phyloP scores from a whole-genome alignment of 768 basidiomycete genomes.

The Boletus reticulatus region DNA sequence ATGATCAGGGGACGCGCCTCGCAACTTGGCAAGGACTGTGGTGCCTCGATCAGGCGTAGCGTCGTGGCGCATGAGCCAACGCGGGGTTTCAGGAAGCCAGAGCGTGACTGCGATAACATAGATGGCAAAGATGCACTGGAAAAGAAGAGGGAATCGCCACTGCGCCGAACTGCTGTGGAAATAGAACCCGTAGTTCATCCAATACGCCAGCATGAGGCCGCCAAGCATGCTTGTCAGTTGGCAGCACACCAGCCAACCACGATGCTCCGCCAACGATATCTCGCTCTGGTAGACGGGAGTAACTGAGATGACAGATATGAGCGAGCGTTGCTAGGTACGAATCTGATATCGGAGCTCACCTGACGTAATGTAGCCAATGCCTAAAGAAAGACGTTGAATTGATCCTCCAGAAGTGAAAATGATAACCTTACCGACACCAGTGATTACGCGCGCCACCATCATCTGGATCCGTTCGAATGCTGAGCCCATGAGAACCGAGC shows the following conservation, averaged over 20 bases:
- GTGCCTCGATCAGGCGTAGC: neutral
- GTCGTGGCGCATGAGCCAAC: neutral
- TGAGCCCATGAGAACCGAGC: neutral
- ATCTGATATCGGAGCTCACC: neutral
- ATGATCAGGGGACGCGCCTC: neutral
- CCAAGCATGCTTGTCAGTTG: neutral
- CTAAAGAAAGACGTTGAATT: neutral
- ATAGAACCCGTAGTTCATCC: neutral
- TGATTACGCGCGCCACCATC: neutral
- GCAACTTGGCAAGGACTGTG: neutral
- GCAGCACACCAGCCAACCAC: neutral
- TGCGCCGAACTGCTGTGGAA: neutral
- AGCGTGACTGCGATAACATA: neutral
- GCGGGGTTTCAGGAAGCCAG: neutral
- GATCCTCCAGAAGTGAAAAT: neutral
- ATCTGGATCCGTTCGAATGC: neutral
- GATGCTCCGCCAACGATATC: neutral
- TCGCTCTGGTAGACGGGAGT: neutral
- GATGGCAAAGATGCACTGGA: neutral
- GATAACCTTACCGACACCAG: neutral
- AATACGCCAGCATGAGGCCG: neutral
- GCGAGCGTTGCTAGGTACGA: neutral
- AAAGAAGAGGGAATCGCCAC: neutral
- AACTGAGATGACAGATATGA: neutral
- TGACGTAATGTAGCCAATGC: neutral